These are phyloP conservation scores for Fusarium sp. DNA, from an alignment of 2,329 filamentous ascomycete species.

Conservation along the genomic window DNA sequence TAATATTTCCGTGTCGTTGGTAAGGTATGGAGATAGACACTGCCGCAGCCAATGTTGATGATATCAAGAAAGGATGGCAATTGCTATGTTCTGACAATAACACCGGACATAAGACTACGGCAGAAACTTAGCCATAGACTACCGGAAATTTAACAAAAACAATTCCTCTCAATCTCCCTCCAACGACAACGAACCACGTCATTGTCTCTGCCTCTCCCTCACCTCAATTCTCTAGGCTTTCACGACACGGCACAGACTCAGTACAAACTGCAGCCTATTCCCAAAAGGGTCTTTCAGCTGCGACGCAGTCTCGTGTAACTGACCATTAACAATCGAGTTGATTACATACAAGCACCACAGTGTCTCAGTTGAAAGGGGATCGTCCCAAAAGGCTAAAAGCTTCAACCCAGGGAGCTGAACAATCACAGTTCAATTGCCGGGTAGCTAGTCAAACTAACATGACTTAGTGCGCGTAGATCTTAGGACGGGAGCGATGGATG, in stretches of 20 bases:
- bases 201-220: conserved; percentile 12
- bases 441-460: background rate
- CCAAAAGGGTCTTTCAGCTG: conserved; percentile 39
- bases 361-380: conserved; percentile 28
- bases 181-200: conserved; percentile 27
- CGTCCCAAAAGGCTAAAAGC: background rate
- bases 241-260: background rate
- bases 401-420: background rate
- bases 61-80: background rate
- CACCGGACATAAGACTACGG: too few relatives aligned
- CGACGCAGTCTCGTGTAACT: background rate
- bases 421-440: conserved; percentile 9
- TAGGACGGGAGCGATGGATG: background rate
- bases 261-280: conserved; percentile 12
- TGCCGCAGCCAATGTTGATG: background rate
- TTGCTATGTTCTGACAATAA: background rate
- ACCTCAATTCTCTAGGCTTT: background rate
- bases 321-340: conserved; percentile 5
- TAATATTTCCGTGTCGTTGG: background rate
- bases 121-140: background rate
- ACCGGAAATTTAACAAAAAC: background rate
- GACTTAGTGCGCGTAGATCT: background rate
- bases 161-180: background rate
- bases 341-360: conserved; percentile 11
- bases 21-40: background rate